Evolutionary conservation across 805 yeast species (phyloP), one percentile per base, ranked within the genome.

Genomic region (Saccharomycopsis sp.): DNA sequence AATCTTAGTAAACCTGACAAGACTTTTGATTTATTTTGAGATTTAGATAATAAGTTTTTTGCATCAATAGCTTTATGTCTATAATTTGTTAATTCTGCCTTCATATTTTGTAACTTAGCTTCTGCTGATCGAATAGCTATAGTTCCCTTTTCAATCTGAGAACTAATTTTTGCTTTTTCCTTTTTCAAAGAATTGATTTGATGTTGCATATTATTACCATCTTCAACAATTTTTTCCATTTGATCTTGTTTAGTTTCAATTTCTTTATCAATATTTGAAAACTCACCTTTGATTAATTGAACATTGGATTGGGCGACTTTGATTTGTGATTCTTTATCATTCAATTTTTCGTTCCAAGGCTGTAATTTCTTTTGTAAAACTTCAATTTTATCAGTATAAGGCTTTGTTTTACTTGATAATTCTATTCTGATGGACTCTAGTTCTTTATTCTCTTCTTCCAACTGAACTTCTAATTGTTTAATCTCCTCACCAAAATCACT

Each of bases 331-430:
- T 75, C 75, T 42, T 78, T 76, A 13, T 70, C 69, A 44, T 72
- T 76, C 23, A 87, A 61, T 47, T 75, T 70, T 21, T 71, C 78
- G 44, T 74, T 75, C 88, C 94, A 86, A 0, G 97, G 98, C 49
- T 83, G 88, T 5, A 86, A 60, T 45, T 79, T 67, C 5, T 65
- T 67, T 54, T 84, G 88, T 30, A 76, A 60, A 12, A 53, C 51
- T 49, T 74, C 81, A 38, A 88, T 80, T 51, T 82, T 70, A 6
- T 67, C 69, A 1, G 88, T 73, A 41, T 80, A 68, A 2, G 62
- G 76, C 9, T 75, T 68, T 0, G 97, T 89, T 54, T 85, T 84
- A 35, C 74, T 79, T 6, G 85, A 75, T 34, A 92, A 66, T 21
- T 73, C 74, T 5, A 66, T 49, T 51, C 87, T 74, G 10, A 88